Base-by-base conservation (phyloP, 345 rosid genomes). In the Eutrema heterophyllum region DNA sequence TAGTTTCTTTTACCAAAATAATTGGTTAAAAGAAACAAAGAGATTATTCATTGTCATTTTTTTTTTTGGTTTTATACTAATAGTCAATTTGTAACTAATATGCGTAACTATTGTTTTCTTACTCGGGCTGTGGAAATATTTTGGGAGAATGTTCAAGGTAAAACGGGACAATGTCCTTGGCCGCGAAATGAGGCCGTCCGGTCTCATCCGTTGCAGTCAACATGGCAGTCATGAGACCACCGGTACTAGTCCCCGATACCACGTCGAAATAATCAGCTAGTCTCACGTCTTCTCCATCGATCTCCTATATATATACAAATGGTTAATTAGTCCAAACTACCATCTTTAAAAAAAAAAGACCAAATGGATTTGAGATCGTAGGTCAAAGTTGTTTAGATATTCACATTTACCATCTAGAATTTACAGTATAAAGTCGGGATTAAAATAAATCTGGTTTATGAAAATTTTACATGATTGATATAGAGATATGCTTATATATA, bases 201-300 rank as follows among this genome's bases (percentile, higher is more conserved):
- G 73, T 40, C 39, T 74, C 74, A 32, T 83, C 63, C 30, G 96
- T 89, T 45, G 77, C 86, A 2, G 90, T 54, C 44, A 88, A 70
- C 93, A 88, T 85, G 27, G 89, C 83, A 16, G 93, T 74, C 11
- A 88, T 52, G 13, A 90, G 88, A 41, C 90, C 97, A 26, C 92
- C 93, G 26, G 93, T 88, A 54, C 97, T 90, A 6, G 92, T 86
- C 49, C 97, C 90, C 10, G 93, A 68, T 1, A 90, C 74, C 61
- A 88, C 88, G 50, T 90, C 97, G 41, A 90, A 88, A 61, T 90
- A 90, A 78, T 90, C 90, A 52, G 86, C 93, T 35, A 90, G 61
- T 61, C 93, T 84, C 58, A 46, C 88, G 9, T 77, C 83, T 63
- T 84, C 82, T 0, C 89, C 88, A 21, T 88, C 96, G 5, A 88